Percentiles rank a stretch among this genome's conserved stretches.
Evolutionary conservation across 208 protist species (phyloP).

Genomic region (Wallacemonas sp.): DNA sequence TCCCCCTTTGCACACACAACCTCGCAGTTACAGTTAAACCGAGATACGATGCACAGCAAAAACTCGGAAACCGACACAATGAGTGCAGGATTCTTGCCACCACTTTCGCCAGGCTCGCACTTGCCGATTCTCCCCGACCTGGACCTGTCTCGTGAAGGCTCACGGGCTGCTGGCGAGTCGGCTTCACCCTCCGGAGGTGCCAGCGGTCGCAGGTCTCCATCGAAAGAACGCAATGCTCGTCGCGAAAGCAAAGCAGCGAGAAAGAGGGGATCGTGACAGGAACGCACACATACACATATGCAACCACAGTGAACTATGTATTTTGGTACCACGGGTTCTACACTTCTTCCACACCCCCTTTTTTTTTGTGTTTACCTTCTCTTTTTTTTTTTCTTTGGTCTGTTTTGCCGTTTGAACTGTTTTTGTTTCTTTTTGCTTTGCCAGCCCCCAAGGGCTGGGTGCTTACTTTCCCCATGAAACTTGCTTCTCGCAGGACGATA

Average conservation of each 20-base stretch:
- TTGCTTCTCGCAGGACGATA: too few relatives aligned
- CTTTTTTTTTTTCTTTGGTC: background rate
- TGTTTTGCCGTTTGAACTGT: too few relatives aligned
- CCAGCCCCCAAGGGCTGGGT: background rate
- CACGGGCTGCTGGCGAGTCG: background rate
- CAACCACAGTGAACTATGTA: background rate
- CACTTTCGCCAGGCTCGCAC: background rate
- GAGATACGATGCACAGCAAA: background rate
- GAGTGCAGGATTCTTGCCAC: constrained; percentile 2
- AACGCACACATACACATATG: background rate
- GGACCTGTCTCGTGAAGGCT: background rate
- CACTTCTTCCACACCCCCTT: background rate
- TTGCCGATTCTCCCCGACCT: background rate
- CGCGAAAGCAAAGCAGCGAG: background rate
- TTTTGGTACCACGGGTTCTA: background rate
- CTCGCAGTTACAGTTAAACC: background rate
- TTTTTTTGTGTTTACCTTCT: background rate
- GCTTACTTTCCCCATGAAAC: background rate
- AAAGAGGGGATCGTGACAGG: background rate
- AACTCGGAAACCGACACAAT: background rate
- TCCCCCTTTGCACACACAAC: constrained; percentile 6
- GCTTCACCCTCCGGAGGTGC: background rate
- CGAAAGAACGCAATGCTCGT: background rate
- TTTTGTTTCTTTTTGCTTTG: constrained; percentile 15
- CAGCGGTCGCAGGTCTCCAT: background rate